Conservation (phyloP, 2,329 filamentous ascomycete genomes). For the Aspergillus transmontanensis region DNA sequence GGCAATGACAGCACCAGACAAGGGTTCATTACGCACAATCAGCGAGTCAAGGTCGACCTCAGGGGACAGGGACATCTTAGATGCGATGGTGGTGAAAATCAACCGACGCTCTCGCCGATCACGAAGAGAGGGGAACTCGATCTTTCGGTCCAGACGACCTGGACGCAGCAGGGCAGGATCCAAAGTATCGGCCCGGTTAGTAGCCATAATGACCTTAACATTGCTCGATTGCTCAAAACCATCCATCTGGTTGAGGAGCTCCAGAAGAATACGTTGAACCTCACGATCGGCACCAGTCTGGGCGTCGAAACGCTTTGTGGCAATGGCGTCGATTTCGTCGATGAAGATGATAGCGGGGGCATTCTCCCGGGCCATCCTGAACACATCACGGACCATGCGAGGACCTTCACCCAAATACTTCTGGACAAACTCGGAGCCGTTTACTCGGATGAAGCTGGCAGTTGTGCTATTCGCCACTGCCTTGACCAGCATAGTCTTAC, state of each 20-base stretch:
- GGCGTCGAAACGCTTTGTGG: constrained; percentile 98
- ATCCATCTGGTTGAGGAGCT: constrained; percentile 99
- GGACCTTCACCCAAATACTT: constrained; percentile 98
- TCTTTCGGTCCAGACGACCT: constrained; percentile 95
- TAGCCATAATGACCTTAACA: constrained; percentile 99
- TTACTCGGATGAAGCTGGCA: constrained; percentile 96
- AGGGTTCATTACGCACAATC: constrained; percentile 93
- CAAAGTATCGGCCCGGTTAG: constrained; percentile 94
- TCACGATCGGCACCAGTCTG: constrained; percentile 97
- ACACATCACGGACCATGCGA: constrained; percentile 98
- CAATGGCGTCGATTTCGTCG: constrained; percentile 98
- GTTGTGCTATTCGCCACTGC: constrained; percentile 98
- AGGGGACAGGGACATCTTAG: constrained; percentile 95
- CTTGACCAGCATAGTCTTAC: constrained; percentile 98
- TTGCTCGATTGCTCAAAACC: constrained; percentile 98
- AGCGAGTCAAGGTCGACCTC: constrained; percentile 95
- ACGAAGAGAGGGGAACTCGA: constrained; percentile 94
- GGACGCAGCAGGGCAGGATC: constrained; percentile 93
- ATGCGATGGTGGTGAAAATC: constrained; percentile 96
- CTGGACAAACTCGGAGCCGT: constrained; percentile 97
- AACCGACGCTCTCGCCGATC: constrained; percentile 92
- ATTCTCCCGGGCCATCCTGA: constrained; percentile 98
- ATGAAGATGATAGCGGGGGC: constrained; percentile 99
- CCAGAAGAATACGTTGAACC: constrained; percentile 96
- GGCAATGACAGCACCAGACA: constrained; percentile 93